A percentile compares a stretch with the other conserved stretches of the same genome.
phyloP scores from a whole-genome alignment of 331 rosid species.

The Spiraea crenata region DNA sequence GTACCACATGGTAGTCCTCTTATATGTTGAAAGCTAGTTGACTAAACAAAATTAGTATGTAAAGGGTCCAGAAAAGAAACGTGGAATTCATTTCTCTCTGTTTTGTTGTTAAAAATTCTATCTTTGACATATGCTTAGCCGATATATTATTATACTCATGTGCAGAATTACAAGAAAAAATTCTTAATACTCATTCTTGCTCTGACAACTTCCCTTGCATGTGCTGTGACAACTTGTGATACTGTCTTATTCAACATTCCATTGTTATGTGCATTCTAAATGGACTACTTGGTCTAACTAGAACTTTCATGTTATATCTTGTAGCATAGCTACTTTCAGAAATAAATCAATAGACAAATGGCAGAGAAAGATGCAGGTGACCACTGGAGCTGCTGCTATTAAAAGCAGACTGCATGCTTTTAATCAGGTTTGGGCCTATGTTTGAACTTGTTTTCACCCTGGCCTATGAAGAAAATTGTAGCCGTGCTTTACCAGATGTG shows the following conservation, averaged over 20 bases:
- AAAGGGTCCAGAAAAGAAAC: background rate
- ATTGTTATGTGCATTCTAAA: background rate
- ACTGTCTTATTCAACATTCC: too few species aligned
- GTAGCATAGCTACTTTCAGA: conserved; percentile 66
- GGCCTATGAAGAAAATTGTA: background rate
- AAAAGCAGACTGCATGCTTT: conserved; percentile 78
- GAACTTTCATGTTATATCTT: conserved; percentile 33
- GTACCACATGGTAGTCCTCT: too few species aligned
- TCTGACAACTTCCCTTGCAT: too few species aligned
- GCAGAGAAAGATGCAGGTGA: conserved; percentile 83
- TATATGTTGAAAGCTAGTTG: too few species aligned
- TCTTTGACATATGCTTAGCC: background rate
- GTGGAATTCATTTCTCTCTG: background rate
- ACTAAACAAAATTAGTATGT: background rate
- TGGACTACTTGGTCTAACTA: conserved; percentile 2
- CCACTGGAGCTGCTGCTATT: conserved; percentile 84
- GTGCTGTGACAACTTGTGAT: too few species aligned
- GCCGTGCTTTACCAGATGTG: background rate
- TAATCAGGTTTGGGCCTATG: conserved; percentile 62
- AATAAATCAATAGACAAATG: conserved; percentile 83
- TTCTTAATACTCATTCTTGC: too few species aligned
- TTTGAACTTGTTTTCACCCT: conserved; percentile 12
- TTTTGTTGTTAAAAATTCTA: too few species aligned
- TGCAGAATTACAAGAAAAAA: background rate
- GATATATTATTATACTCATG: background rate